Evolutionary conservation across 2,329 filamentous ascomycete species (phyloP), one percentile per base, ranked within the genome.

Genomic region (Aspergillus pseudotamarii): DNA sequence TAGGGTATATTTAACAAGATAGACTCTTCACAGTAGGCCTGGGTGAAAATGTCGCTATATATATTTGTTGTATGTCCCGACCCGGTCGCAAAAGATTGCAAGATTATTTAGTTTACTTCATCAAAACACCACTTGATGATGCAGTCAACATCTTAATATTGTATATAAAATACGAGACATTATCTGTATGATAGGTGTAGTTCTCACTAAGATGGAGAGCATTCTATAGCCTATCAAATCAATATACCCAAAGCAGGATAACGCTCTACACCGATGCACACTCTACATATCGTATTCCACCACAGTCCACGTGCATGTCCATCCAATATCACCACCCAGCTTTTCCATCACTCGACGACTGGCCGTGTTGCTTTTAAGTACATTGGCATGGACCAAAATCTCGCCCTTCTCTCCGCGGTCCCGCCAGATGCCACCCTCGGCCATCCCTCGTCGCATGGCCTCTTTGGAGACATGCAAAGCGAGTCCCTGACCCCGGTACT

Each of bases 281-380:
- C 14, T 43, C n/a, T 28, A 50, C 5, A 38, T 4, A 26, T 55
- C 56, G 45, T 38, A 58, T 66, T 80, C 76, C 60, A 80, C 64
- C 30, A 78, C 75, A 28, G 73, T 68, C 79, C 79, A 82, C 5
- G 72, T 69, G 58, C 75, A 71, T 43, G 71, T 76, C 68, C 78
- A 79, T 63, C 68, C 66, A 2, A 73, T 62, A 59, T 67, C 57
- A 6, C 78, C 80, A 2, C 78, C 80, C 62, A 81, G 64, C 69
- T 82, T 82, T 71, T 80, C 76, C 80, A 82, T 81, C 26, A 80
- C 79, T 51, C 75, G 72, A 21, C 72, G 70, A 74, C 79, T 81
- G 2, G 76, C 71, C 43, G 54, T 41, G 66, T 81, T 81, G 38
- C 62, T 62, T 56, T 66, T 61, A 36, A 68, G 71, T 53, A 80